Conservation (phyloP, 2,329 filamentous ascomycete genomes). For the Cytospora piceicola region DNA sequence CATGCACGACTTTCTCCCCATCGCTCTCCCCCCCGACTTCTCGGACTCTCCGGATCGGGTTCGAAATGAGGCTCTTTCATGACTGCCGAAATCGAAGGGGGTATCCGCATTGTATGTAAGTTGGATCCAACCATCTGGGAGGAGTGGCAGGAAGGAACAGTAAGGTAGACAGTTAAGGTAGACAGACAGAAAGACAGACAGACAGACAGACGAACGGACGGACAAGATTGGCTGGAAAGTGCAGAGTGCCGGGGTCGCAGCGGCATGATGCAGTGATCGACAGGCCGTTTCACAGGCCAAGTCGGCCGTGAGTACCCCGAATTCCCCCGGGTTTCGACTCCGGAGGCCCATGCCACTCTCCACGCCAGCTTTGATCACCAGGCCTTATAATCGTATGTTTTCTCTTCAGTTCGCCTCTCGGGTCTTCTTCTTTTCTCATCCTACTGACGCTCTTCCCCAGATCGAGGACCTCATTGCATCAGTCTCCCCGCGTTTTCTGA, state of each 20-base stretch:
- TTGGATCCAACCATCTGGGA: neutral
- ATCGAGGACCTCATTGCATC: slow-evolving; percentile 7
- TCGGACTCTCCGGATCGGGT: slow-evolving; percentile 14
- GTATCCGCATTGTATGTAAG: neutral
- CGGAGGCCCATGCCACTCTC: slow-evolving; percentile 26
- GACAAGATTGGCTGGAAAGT: slow-evolving; percentile 12
- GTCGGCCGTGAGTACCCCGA: slow-evolving; percentile 16
- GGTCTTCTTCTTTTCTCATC: slow-evolving; percentile 15
- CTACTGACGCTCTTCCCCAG: slow-evolving; percentile 26
- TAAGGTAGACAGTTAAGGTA: neutral
- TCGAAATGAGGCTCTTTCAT: slow-evolving; percentile 13
- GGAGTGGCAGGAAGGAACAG: neutral
- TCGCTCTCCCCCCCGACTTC: slow-evolving; percentile 7
- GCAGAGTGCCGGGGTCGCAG: slow-evolving; percentile 10
- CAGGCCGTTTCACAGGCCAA: slow-evolving; percentile 17
- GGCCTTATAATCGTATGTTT: slow-evolving; percentile 32
- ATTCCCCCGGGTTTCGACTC: slow-evolving; percentile 17
- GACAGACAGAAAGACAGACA: slow-evolving; percentile 3
- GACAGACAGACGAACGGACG: neutral
- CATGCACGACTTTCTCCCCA: slow-evolving; percentile 2
- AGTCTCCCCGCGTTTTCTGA: slow-evolving; percentile 19
- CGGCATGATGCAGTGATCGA: slow-evolving; percentile 23
- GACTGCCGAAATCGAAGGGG: neutral
- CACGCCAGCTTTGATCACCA: slow-evolving; percentile 27
- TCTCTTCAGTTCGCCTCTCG: slow-evolving; percentile 24